Percentiles rank a stretch among this genome's conserved stretches.
phyloP scores from a whole-genome alignment of 2,329 filamentous ascomycete species.

The Alternaria ventricosa region DNA sequence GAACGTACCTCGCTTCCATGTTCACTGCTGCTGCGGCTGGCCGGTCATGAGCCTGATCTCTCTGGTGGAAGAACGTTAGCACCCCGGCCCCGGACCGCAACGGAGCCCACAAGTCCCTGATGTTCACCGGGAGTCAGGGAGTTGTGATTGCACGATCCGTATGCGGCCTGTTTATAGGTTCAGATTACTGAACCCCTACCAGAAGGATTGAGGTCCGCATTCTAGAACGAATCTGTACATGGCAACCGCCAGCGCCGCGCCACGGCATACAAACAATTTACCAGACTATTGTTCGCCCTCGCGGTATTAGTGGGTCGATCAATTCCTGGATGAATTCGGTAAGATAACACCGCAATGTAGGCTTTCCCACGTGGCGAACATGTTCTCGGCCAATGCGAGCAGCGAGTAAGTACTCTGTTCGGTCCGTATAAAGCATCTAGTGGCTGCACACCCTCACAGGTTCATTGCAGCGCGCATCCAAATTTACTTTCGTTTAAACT shows the following conservation, averaged over 20 bases:
- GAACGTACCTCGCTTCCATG: neutral
- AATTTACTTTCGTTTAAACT: slow-evolving; percentile 23
- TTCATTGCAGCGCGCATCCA: slow-evolving; percentile 7
- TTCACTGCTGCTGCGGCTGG: neutral
- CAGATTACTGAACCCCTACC: neutral
- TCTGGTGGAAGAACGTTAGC: neutral
- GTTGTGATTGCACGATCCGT: neutral
- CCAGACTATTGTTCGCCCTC: neutral
- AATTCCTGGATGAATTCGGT: neutral
- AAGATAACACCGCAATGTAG: slow-evolving; percentile 15
- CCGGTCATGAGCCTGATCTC: neutral
- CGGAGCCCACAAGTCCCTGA: slow-evolving; percentile 4
- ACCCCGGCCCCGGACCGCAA: neutral
- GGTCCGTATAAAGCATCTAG: slow-evolving; percentile 26
- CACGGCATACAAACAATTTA: slow-evolving; percentile 12
- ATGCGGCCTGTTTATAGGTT: neutral
- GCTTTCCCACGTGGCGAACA: slow-evolving; percentile 18
- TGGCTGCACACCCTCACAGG: slow-evolving; percentile 5
- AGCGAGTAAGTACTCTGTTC: slow-evolving; percentile 3
- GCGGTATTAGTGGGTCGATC: slow-evolving; percentile 3
- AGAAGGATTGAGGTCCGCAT: neutral
- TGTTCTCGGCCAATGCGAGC: slow-evolving; percentile 17
- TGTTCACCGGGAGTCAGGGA: slow-evolving; percentile 6
- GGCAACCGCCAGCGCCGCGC: neutral
- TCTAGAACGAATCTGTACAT: slow-evolving; percentile 4